Base-by-base conservation (phyloP, 2,329 filamentous ascomycete genomes). In the Cladosporium austrohemisphaericum region DNA sequence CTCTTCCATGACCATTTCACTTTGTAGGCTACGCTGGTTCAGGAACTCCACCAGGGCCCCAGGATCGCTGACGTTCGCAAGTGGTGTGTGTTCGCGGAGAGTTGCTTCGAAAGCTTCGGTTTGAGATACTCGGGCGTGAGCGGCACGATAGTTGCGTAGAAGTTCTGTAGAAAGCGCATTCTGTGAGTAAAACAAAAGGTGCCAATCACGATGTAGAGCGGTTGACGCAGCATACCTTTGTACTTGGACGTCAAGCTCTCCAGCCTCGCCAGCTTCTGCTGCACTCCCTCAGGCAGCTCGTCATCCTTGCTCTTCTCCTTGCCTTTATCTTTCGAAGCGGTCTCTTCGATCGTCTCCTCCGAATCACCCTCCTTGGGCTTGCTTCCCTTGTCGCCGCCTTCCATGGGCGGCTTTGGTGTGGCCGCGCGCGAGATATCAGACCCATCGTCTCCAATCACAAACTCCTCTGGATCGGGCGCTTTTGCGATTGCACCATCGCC, bases 51-150 rank as follows among this genome's bases (percentile, higher is more conserved):
- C 80, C 26, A 98, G 76, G 2, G 90, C 85, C 46, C 82, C 80
- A 0, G 92, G 88, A 52, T 98, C 93, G 58, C 76, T 78, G 59
- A 98, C 95, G 13, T 89, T 92, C 4, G 88, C 87, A 28, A 97
- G 74, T 2, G 93, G 92, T 0, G 93, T 98, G 60, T 95, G 88
- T 65, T 98, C 93, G 60, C 89, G 88, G 6, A 98, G 76, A 1
- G 86, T 84, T 48, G 88, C 85, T 70, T 98, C 93, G 66, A 98
- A 98, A 0, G 89, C 86, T 63, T 97, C 93, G 61, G 97, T 94
- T 2, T 86, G 82, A 10, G 86, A 82, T 33, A 91, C 88, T 44
- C 90, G 84, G 50, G 87, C 82, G 71, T 98, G 92, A 14, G 93
- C 93, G 56, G 91, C 84, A 54, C 90, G 83, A 69, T 98, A 98